Evolutionary conservation across 2,329 filamentous ascomycete species (phyloP).

Genomic region (Ceratocystis alfenasii): DNA sequence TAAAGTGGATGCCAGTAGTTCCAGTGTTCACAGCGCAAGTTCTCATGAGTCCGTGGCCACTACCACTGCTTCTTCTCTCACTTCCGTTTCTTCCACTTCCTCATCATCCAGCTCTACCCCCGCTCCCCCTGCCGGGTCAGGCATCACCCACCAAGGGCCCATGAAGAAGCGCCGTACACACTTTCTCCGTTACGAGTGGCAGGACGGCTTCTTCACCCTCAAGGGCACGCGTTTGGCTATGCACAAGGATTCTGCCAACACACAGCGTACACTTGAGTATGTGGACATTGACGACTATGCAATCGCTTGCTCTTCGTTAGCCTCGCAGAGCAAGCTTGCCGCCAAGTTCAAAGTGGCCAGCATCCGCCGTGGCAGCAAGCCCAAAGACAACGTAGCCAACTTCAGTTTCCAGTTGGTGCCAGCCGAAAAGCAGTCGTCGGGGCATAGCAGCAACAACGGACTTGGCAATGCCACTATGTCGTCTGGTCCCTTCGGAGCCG

Average conservation of each 20-base stretch:
- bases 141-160: slow-evolving; percentile 63
- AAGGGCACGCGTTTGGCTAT: slow-evolving; percentile 62
- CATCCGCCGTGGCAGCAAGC: slow-evolving; percentile 41
- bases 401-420: slow-evolving; percentile 82
- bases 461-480: slow-evolving; percentile 24
- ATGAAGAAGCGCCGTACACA: slow-evolving; percentile 91
- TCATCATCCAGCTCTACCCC: slow-evolving; percentile 42
- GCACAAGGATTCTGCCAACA: slow-evolving; percentile 50
- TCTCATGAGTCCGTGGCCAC: background rate
- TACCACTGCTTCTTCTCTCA: background rate
- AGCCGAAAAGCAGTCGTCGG: slow-evolving; percentile 39
- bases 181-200: slow-evolving; percentile 86
- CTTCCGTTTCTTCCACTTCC: slow-evolving; percentile 37
- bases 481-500: slow-evolving; percentile 8
- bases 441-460: slow-evolving; percentile 29
- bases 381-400: slow-evolving; percentile 49
- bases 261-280: slow-evolving; percentile 55
- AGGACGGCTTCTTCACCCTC: slow-evolving; percentile 81
- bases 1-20: background rate
- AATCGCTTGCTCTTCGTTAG: slow-evolving; percentile 68
- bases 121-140: slow-evolving; percentile 33
- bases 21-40: background rate
- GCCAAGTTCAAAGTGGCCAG: slow-evolving; percentile 75
- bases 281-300: slow-evolving; percentile 84
- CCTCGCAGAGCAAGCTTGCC: slow-evolving; percentile 66